A percentile compares a stretch with the other conserved stretches of the same genome.
Evolutionary conservation across 2,329 filamentous ascomycete genomes (phyloP).

Genomic region (Phoma sp.): DNA sequence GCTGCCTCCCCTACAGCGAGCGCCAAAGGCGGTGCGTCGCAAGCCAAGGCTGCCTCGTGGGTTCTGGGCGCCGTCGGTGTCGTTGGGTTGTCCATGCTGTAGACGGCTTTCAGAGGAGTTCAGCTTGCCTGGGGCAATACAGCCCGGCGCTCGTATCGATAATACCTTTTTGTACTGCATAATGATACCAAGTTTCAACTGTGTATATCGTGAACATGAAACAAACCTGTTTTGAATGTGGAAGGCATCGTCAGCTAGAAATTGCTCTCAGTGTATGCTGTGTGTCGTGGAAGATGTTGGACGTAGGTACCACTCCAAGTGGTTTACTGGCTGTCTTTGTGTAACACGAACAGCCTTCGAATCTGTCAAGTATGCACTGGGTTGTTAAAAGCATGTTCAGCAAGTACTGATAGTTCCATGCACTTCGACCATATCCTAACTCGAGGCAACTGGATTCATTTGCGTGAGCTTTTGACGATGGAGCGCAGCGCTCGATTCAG

Average conservation of each 20-base stretch:
- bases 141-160: not conserved
- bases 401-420: no score
- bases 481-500: not conserved
- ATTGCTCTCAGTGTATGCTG: no score
- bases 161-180: not conserved
- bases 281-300: no score
- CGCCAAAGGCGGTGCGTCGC: conserved; percentile 32
- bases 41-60: conserved; percentile 43
- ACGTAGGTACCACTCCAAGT: no score
- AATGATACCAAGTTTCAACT: conserved; percentile 7
- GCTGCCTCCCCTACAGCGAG: conserved; percentile 23
- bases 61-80: conserved; percentile 44
- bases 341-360: no score
- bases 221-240: not conserved
- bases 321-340: no score
- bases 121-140: conserved; percentile 3
- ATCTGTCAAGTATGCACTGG: no score
- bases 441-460: no score
- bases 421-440: no score
- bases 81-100: conserved; percentile 39
- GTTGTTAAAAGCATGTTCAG: no score
- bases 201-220: not conserved
- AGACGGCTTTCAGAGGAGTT: not conserved
- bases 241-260: not conserved
- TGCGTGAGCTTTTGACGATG: no score